Conservation (phyloP, 139 green algal genomes). For the Dunaliella primolecta region DNA sequence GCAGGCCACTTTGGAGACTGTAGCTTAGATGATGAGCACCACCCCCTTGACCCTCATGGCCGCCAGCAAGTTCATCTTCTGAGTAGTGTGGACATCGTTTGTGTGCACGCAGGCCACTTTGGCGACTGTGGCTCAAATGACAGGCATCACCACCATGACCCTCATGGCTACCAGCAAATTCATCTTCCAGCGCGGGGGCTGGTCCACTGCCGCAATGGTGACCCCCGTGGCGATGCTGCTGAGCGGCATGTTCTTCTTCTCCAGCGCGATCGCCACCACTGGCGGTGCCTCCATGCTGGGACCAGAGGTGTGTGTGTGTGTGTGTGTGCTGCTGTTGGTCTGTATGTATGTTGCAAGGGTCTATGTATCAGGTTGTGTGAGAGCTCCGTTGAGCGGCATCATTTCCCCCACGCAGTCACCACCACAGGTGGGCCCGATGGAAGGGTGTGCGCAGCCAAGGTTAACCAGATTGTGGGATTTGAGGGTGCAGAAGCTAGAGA, state of each 20-base stretch:
- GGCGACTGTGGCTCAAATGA: constrained; percentile 76
- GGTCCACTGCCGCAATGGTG: constrained; percentile 40
- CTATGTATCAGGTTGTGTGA: no score
- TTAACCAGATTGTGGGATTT: no score
- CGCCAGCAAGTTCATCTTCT: constrained; percentile 70
- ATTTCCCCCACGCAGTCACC: no score
- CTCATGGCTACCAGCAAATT: constrained; percentile 76
- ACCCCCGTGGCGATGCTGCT: constrained; percentile 64
- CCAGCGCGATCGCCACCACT: constrained; percentile 11
- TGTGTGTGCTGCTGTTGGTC: background rate
- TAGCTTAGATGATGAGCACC: constrained; percentile 68
- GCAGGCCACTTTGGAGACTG: constrained; percentile 62
- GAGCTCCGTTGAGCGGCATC: no score
- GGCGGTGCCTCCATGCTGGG: constrained; percentile 2
- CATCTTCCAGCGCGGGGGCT: constrained; percentile 57
- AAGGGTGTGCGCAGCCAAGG: no score
- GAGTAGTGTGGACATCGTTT: constrained; percentile 4
- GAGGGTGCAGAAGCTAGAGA: no score
- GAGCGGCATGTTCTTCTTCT: constrained; percentile 62
- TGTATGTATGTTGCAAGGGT: background rate
- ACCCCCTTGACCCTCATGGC: constrained; percentile 78
- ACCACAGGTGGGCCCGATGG: no score
- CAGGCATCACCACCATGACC: constrained; percentile 65
- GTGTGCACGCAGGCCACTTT: constrained; percentile 36
- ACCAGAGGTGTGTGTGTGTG: constrained; percentile 6